Conservation (phyloP, 768 basidiomycete species). For the Boletus coccyginus region DNA sequence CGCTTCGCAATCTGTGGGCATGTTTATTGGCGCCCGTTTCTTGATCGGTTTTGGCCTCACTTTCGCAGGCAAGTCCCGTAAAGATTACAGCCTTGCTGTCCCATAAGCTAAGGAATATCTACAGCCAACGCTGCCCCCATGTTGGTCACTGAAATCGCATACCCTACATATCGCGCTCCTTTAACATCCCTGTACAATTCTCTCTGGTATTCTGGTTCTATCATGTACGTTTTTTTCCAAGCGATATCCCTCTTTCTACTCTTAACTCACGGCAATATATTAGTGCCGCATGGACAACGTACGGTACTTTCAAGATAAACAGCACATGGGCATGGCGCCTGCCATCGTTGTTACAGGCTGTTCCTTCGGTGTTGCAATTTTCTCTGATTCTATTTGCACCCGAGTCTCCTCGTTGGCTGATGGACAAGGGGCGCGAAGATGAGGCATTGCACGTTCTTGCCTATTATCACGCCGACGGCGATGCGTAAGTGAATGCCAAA, state of each 20-base stretch:
- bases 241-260: not conserved
- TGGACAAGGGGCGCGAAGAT: conserved; percentile 69
- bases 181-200: conserved; percentile 80
- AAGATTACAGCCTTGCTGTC: not conserved
- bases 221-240: conserved; percentile 47
- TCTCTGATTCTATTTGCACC: conserved; percentile 65
- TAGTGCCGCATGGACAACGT: conserved; percentile 83
- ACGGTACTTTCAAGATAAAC: conserved; percentile 69
- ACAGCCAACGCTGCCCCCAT: conserved; percentile 73
- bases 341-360: conserved; percentile 68
- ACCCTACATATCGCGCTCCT: conserved; percentile 77
- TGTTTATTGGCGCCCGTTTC: conserved; percentile 83
- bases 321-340: conserved; percentile 81
- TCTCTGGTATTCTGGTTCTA: conserved; percentile 83
- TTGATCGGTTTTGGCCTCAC: conserved; percentile 75
- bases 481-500: conserved; percentile 40
- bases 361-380: conserved; percentile 69
- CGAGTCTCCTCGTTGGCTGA: conserved; percentile 82
- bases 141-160: conserved; percentile 83
- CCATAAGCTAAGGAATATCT: conserved; percentile 2
- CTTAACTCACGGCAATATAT: not conserved
- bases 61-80: conserved; percentile 49
- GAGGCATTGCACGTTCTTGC: conserved; percentile 71
- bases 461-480: conserved; percentile 80
- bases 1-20: conserved; percentile 65